Conservation (phyloP, 1,284 basidiomycete species). For the Trichosporon sp. region DNA sequence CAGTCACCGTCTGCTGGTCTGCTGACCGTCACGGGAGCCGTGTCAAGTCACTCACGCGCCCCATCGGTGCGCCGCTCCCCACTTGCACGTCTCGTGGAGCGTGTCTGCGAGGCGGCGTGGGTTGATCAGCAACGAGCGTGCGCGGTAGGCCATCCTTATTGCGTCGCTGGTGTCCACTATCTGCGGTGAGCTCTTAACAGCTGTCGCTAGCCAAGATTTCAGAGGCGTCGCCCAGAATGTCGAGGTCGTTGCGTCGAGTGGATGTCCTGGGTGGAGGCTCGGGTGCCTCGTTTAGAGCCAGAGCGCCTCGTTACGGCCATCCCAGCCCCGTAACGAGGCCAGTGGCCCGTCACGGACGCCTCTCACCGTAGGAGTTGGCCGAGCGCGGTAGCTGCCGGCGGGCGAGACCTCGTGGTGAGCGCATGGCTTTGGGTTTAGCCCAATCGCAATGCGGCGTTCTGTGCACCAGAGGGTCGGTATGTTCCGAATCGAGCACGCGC, state of each 20-base stretch:
- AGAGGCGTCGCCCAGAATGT: not conserved
- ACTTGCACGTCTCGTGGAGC: conserved; percentile 38
- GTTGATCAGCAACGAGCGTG: conserved; percentile 23
- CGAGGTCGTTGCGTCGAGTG: not conserved
- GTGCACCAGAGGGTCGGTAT: not conserved
- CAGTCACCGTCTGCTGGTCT: too few relatives aligned
- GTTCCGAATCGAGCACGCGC: not conserved
- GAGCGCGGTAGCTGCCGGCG: not conserved
- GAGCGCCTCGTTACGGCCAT: too few relatives aligned
- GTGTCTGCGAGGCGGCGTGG: conserved; percentile 31
- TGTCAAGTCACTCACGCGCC: conserved; percentile 5
- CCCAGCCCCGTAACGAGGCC: not conserved
- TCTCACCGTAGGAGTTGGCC: not conserved
- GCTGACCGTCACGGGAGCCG: not conserved
- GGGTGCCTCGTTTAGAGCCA: too few relatives aligned
- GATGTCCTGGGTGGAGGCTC: not conserved
- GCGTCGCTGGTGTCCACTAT: not conserved
- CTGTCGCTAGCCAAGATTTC: not conserved
- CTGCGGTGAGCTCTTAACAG: not conserved
- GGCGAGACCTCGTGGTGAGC: not conserved
- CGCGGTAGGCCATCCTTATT: not conserved
- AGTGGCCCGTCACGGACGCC: not conserved
- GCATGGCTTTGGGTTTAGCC: not conserved
- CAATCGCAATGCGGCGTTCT: not conserved
- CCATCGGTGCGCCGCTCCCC: conserved; percentile 24